Percentiles rank a stretch among this genome's conserved stretches.
Evolutionary conservation across 2,329 filamentous ascomycete genomes (phyloP).

Genomic region (Cryphonectria carpinicola): DNA sequence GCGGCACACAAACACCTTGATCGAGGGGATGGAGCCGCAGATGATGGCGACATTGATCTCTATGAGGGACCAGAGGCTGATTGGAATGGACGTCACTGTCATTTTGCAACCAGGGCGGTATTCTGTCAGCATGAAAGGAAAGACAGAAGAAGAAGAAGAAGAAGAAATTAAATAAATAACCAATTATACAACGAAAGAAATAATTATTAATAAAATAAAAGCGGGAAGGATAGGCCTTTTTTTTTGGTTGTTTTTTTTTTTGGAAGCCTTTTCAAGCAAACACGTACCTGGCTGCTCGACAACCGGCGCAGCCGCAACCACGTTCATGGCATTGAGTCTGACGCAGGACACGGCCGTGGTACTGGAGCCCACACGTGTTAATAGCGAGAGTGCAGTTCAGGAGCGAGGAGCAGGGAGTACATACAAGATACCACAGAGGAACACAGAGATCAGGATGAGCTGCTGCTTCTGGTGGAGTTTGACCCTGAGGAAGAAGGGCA

Average conservation of each 20-base stretch:
- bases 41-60: slow-evolving; percentile 43
- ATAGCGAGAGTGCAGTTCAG: neutral
- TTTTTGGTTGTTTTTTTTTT: neutral
- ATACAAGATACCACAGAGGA: slow-evolving; percentile 41
- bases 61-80: slow-evolving; percentile 36
- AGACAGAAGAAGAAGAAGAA: too few relatives aligned
- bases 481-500: slow-evolving; percentile 39
- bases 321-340: slow-evolving; percentile 31
- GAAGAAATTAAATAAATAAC: too few relatives aligned
- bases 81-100: slow-evolving; percentile 30
- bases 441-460: slow-evolving; percentile 45
- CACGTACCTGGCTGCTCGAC: slow-evolving; percentile 25
- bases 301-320: slow-evolving; percentile 23
- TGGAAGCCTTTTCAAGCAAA: neutral
- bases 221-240: too few relatives aligned
- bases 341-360: slow-evolving; percentile 32
- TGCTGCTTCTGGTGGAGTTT: slow-evolving; percentile 45
- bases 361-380: neutral
- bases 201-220: neutral
- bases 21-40: slow-evolving; percentile 45
- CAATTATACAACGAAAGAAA: too few relatives aligned
- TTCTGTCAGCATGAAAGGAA: neutral
- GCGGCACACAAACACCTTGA: slow-evolving; percentile 45
- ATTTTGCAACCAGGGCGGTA: neutral
- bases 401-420: neutral